phyloP scores from a whole-genome alignment of 345 rosid species.

The Jatropha curcas region DNA sequence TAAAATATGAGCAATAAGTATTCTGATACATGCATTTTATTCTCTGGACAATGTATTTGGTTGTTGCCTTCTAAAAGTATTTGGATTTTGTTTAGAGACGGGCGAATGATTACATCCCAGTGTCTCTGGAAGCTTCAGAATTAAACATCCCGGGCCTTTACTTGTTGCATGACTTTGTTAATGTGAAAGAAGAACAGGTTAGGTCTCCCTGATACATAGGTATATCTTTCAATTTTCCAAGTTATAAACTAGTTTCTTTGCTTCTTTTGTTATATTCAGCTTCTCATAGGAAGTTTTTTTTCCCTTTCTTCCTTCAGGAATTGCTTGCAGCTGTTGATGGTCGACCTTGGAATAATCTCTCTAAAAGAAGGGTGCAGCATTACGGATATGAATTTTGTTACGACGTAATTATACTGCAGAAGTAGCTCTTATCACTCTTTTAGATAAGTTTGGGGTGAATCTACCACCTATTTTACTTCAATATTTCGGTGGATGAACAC shows the following conservation, averaged over 20 bases:
- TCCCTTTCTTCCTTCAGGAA: conserved; percentile 44
- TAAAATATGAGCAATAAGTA: neutral
- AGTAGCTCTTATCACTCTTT: conserved; percentile 2
- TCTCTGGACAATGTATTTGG: neutral
- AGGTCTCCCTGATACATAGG: conserved; percentile 4
- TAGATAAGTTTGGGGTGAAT: neutral
- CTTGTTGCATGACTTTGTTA: conserved; percentile 65
- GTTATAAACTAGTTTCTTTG: neutral
- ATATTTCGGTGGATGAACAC: neutral
- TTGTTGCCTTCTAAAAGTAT: neutral
- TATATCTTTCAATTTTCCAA: neutral
- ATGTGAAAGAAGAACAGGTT: conserved; percentile 68
- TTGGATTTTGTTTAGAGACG: conserved; percentile 21
- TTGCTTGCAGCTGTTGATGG: conserved; percentile 80
- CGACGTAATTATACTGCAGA: conserved; percentile 35
- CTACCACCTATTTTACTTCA: neutral
- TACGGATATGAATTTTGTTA: conserved; percentile 93
- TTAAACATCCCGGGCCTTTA: conserved; percentile 78
- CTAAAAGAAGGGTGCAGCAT: conserved; percentile 93
- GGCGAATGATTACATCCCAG: conserved; percentile 49
- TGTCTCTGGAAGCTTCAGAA: conserved; percentile 58
- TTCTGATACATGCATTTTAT: conserved; percentile 1
- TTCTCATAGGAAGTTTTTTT: neutral
- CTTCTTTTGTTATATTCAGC: neutral
- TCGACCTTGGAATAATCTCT: conserved; percentile 69